Base-by-base conservation (phyloP, 306 rosid species). In the Astragalus membranaceus region DNA sequence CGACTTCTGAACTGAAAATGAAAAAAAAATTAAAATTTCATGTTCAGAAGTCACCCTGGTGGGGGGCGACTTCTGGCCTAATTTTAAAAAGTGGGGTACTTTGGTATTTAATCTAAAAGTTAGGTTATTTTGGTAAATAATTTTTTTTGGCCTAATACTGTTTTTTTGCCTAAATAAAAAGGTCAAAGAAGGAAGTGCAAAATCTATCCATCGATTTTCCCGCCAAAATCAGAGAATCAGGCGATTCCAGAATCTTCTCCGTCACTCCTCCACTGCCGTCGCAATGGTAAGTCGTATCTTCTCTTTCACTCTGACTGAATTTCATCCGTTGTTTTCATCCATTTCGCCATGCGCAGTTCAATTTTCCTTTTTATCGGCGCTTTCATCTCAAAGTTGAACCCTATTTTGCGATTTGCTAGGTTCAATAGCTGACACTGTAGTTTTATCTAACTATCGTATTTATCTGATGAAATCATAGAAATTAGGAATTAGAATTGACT, bases 221-320 rank as follows among this genome's bases (percentile, higher is more conserved):
- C 85, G 85, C 85, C 76, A 68, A 73, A 62, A 63, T 8, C 53
- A 54, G 39, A 72, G 65, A 72, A 67, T 17, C 26, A n/a, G 56
- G 32, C 69, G 36, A 10, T 77, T 73, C 66, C 7, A 15, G 70
- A 73, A 61, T 67, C 60, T 77, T 81, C 79, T 14, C 23, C 52
- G 4, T 7, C 75, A 8, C 53, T 68, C 67, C 43, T 26, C 37
- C 43, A 12, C 75, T 7, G 26, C 78, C 55, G 46, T 59, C 51
- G 66, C 56, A 33, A 82, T 82, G 86, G 83, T 82, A 52, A 49
- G 29, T 47, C 2, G 0, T 1, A 13, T 60, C 75, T 3, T 37
- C 13, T 43, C 44, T 26, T 32, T 61, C 23, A 43, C 60, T 69
- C 4, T 14, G 20, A 12, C 54, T n/a, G 36, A 35, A 69, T 54